Evolutionary conservation across 768 basidiomycete species (phyloP), one percentile per base, ranked within the genome.

Genomic region (Leccinellum albellum): DNA sequence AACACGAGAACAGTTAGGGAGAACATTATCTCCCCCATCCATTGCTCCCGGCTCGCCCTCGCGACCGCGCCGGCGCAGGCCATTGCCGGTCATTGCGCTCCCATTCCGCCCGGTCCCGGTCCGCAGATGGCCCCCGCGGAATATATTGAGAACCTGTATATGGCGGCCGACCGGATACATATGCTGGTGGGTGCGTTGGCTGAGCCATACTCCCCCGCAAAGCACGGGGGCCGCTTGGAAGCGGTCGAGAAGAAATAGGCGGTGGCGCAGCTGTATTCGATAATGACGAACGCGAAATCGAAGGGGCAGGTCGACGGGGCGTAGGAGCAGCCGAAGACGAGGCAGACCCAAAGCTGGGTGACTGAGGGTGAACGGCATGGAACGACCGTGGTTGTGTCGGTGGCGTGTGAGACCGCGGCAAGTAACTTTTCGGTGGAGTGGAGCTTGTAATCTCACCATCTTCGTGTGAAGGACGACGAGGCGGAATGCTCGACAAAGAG

Each of bases 71-170:
- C 20, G 66, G 63, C 9, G 57, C 52, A 37, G 57, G 49, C 72
- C 73, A 73, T 20, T 62, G 66, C 12, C 78, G 61, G n/a, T 78
- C 78, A 7, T 75, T 73, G n/a, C 76, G 68, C 15, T 79, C 79
- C 70, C 78, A 72, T 17, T 80, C 81, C 14, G 61, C 56, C 14
- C 79, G 68, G 21, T 83, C 82, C 3, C 82, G 74, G 62, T 82
- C 82, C 2, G 79, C 80, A 10, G 77, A 79, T 3, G 81, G 82
- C 5, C 80, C 81, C 1, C 82, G 75, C 32, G 82, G 81, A 5
- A 76, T 72, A 46, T 75, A 72, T 40, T 72, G 74, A 47, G 74
- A 66, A 28, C 70, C 64, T 14, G 55, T 37, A 12, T 64, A 66
- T 23, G 70, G 57, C 51, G 68, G 65, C 44, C 62, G 64, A 49